Base-by-base conservation (phyloP, 768 basidiomycete species). In the Leucocoprinus leucothites region DNA sequence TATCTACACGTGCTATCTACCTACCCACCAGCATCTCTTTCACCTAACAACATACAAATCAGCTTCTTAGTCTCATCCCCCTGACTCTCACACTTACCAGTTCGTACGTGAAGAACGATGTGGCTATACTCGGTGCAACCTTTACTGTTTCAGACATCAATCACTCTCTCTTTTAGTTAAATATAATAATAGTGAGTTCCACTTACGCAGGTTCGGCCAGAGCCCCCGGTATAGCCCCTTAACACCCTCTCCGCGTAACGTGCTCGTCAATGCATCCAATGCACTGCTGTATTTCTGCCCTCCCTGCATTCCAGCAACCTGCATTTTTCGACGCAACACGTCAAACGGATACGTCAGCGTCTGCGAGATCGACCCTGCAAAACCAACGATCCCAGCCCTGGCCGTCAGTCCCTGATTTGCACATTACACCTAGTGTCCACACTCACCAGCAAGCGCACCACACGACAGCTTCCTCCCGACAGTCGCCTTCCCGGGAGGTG, bases 271-370 rank as follows among this genome's bases (percentile, higher is more conserved):
- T 8, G 91, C 94, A 67, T 94, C 87, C 31, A 92, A 56, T 5
- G 93, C 94, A 8, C 91, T 90, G 41, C 71, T 84, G 70, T 94
- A 95, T 69, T 85, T 84, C 61, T 84, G 73, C 16, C 79, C 80
- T 11, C 72, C 75, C 61, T 80, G 71, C 85, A 94, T 87, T 11
- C 92, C 92, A 4, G 84, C 80, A 57, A 96, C 91, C 69, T 98
- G 96, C 88, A 98, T 94, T 77, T 98, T 96, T 58, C 96, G 81
- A 45, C 96, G 80, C 56, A 98, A 70, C 4, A 98, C 91, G 67
- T 99, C 96, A 64, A 97, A 91, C 8, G 96, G 96, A 68, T 96
- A 98, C 3, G 95, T 98, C 62, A 98, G 70, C 48, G 94, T 92
- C 69, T 98, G 93, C 11, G 94, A 94, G 60, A 96, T 87, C 22